A percentile compares a stretch with the other conserved stretches of the same genome.
These are phyloP conservation scores for Panaeolus papilionaceus DNA, from an alignment of 768 basidiomycete genomes.

Conservation along the genomic window DNA sequence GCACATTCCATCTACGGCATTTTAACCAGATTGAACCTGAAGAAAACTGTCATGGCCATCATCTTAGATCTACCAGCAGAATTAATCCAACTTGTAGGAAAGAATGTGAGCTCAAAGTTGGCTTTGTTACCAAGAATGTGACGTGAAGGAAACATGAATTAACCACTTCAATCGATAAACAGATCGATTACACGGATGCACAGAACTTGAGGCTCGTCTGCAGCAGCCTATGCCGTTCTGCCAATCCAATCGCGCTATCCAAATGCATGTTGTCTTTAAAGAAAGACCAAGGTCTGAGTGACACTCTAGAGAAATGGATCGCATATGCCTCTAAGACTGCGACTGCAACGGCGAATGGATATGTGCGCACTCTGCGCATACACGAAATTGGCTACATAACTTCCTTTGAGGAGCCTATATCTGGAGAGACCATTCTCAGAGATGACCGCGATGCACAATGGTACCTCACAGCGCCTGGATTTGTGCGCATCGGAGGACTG, in stretches of 20 bases:
- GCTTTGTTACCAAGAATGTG: neutral
- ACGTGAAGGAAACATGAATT: neutral
- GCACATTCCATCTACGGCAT: neutral
- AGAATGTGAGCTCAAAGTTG: neutral
- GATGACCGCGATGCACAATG: neutral
- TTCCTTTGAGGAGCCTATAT: neutral
- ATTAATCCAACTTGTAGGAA: neutral
- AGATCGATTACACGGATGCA: constrained; percentile 3
- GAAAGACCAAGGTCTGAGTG: neutral
- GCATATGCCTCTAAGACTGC: neutral
- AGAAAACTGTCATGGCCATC: neutral
- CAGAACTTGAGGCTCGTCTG: constrained; percentile 4
- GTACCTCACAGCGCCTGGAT: neutral
- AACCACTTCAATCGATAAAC: neutral
- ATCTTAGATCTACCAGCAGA: constrained; percentile 8
- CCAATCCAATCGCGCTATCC: neutral
- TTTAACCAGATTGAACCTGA: neutral
- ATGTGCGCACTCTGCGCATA: neutral
- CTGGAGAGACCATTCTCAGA: neutral
- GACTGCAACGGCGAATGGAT: neutral
- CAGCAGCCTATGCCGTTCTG: neutral
- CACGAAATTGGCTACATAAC: neutral
- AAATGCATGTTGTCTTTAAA: neutral
- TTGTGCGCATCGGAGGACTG: neutral
- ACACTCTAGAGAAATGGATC: neutral